phyloP scores from a whole-genome alignment of 306 rosid species.

The Vicia faba region DNA sequence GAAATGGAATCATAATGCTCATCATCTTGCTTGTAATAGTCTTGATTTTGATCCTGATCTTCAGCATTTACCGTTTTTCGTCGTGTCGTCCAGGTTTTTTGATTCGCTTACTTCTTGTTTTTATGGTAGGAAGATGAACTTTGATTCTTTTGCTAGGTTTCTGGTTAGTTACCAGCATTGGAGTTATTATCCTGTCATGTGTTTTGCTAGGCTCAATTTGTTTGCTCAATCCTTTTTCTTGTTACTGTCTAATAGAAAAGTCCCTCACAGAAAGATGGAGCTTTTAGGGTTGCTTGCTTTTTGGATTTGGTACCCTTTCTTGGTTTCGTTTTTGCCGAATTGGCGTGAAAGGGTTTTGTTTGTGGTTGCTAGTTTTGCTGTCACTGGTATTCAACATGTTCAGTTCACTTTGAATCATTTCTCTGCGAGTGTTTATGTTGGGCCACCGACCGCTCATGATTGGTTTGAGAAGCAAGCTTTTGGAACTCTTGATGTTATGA shows the following conservation, averaged over 20 bases:
- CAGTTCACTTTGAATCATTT: conserved; percentile 82
- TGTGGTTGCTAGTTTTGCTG: conserved; percentile 54
- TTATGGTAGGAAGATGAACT: conserved; percentile 55
- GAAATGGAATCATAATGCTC: conserved; percentile 83
- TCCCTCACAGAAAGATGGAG: conserved; percentile 48
- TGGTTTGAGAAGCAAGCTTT: conserved; percentile 72
- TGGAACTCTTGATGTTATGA: conserved; percentile 55
- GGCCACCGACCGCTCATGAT: conserved; percentile 57
- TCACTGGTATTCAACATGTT: conserved; percentile 72
- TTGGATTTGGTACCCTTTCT: conserved; percentile 75
- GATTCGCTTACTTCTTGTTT: conserved; percentile 53
- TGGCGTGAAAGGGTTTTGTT: conserved; percentile 62
- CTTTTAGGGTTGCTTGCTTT: conserved; percentile 62
- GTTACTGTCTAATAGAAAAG: conserved; percentile 52
- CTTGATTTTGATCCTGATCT: conserved; percentile 79
- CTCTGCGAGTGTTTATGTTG: conserved; percentile 63
- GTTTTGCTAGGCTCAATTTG: conserved; percentile 64
- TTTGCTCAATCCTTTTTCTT: conserved; percentile 60
- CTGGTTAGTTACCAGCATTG: conserved; percentile 78
- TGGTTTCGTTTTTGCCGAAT: conserved; percentile 62
- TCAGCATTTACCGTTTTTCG: conserved; percentile 72
- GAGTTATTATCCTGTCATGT: conserved; percentile 77
- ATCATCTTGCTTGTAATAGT: conserved; percentile 70
- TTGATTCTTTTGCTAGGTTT: conserved; percentile 56
- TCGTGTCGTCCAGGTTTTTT: conserved; percentile 58